Evolutionary conservation across 75 land plant genomes (phyloP).

Genomic region (Sequoia sempervirens): DNA sequence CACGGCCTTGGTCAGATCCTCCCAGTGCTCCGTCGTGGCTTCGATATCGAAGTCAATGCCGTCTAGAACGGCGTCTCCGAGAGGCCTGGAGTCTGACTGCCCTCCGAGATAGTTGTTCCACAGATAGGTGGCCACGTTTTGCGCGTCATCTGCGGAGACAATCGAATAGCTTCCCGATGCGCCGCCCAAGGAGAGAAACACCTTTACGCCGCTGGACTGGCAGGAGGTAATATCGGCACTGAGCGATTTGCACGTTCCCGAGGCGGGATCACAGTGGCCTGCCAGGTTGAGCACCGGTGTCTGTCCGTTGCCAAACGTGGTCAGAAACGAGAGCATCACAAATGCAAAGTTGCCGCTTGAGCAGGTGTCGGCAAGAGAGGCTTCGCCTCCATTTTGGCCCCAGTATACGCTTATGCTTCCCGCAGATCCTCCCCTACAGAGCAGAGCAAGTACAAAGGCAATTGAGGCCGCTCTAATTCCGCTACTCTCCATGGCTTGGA

Average conservation of each 20-base stretch:
- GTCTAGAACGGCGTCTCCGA: slow-evolving; percentile 39
- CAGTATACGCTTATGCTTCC: slow-evolving; percentile 34
- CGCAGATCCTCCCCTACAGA: background rate
- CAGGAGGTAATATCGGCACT: slow-evolving; percentile 25
- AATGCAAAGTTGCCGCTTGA: slow-evolving; percentile 27
- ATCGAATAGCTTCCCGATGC: slow-evolving; percentile 27
- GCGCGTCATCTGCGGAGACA: slow-evolving; percentile 32
- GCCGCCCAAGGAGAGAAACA: slow-evolving; percentile 46
- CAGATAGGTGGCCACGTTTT: slow-evolving; percentile 25
- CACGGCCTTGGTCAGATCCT: slow-evolving; percentile 18
- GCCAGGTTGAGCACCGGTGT: slow-evolving; percentile 47
- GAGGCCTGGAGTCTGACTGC: slow-evolving; percentile 21
- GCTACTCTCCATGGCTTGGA: too few species aligned
- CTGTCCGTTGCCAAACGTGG: slow-evolving; percentile 36
- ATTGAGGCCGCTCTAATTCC: too few species aligned
- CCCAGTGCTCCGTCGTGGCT: slow-evolving; percentile 16
- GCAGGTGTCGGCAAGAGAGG: slow-evolving; percentile 25
- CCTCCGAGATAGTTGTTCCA: slow-evolving; percentile 51
- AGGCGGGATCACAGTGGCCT: slow-evolving; percentile 39
- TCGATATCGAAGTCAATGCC: slow-evolving; percentile 57
- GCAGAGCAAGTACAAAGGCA: too few species aligned
- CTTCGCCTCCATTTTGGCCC: slow-evolving; percentile 48
- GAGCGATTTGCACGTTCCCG: slow-evolving; percentile 21
- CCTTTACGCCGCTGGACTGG: slow-evolving; percentile 38
- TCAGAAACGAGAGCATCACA: slow-evolving; percentile 43